phyloP scores from a whole-genome alignment of 148 eudicot genomes.

The Dysphania ambrosioides region DNA sequence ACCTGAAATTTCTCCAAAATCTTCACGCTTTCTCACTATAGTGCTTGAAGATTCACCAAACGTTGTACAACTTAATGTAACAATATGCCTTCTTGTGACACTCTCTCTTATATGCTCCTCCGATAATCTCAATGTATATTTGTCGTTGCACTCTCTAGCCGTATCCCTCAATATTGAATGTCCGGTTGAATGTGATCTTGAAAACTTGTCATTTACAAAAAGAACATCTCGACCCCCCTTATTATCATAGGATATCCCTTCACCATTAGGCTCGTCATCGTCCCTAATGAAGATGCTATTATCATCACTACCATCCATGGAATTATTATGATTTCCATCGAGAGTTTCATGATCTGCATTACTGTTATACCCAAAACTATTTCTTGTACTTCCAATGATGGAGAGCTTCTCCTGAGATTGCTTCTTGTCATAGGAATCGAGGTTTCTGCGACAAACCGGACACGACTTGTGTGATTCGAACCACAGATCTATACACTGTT shows the following conservation, averaged over 20 bases:
- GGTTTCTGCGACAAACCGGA: conserved; percentile 63
- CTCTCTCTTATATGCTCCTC: conserved; percentile 36
- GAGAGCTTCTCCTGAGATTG: conserved; percentile 19
- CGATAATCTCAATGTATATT: conserved; percentile 53
- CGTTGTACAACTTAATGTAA: conserved; percentile 44
- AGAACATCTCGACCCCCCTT: neutral
- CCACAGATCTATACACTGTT: conserved; percentile 80
- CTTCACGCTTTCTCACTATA: conserved; percentile 6
- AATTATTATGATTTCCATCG: conserved; percentile 15
- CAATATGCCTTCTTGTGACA: conserved; percentile 38
- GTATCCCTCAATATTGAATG: conserved; percentile 49
- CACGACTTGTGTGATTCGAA: conserved; percentile 66
- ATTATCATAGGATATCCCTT: neutral
- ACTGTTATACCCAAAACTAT: neutral
- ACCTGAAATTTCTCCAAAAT: conserved; percentile 30
- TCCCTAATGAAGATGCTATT: conserved; percentile 33
- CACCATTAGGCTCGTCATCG: neutral
- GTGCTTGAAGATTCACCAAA: conserved; percentile 36
- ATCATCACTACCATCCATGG: conserved; percentile 18
- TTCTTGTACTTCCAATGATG: neutral
- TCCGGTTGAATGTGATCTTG: conserved; percentile 77
- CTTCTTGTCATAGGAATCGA: conserved; percentile 24
- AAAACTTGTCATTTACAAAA: conserved; percentile 31
- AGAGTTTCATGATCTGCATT: neutral
- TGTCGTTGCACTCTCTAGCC: conserved; percentile 30